Conservation (phyloP, 2,329 filamentous ascomycete species). For the Emmonsiellopsis sp. region DNA sequence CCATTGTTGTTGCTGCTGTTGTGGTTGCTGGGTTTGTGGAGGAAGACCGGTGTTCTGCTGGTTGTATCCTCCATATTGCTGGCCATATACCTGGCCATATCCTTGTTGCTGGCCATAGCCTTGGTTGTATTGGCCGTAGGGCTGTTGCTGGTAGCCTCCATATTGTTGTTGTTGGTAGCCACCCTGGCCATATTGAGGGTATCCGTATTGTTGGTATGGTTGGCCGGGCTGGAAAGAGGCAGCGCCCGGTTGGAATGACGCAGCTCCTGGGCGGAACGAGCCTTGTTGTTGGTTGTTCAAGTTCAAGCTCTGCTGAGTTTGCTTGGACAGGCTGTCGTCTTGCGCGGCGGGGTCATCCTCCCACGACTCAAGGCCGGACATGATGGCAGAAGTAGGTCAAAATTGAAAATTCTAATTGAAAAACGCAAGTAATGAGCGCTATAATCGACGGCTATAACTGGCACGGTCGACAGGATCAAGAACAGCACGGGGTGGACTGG, state of each 20-base stretch:
- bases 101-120: conserved; percentile 38
- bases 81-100: conserved; percentile 36
- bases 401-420: conserved; percentile 3
- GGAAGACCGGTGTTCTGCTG: conserved; percentile 27
- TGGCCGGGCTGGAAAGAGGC: conserved; percentile 65
- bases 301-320: conserved; percentile 68
- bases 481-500: neutral
- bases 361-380: conserved; percentile 92
- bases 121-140: conserved; percentile 40
- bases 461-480: neutral
- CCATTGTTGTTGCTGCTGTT: conserved; percentile 39
- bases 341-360: conserved; percentile 76
- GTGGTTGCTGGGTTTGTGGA: conserved; percentile 30
- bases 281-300: conserved; percentile 51
- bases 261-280: conserved; percentile 57
- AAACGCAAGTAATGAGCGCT: neutral
- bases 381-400: conserved; percentile 34
- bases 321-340: conserved; percentile 67
- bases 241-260: conserved; percentile 65
- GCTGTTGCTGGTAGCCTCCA: conserved; percentile 41
- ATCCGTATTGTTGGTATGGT: conserved; percentile 52
- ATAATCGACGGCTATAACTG: neutral
- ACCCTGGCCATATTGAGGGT: conserved; percentile 35
- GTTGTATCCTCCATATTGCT: conserved; percentile 37
- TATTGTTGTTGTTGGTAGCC: conserved; percentile 44